Evolutionary conservation across 495 filamentous ascomycete species (phyloP), one percentile per base, ranked within the genome.

Genomic region (Astrothelium macrocarpum): DNA sequence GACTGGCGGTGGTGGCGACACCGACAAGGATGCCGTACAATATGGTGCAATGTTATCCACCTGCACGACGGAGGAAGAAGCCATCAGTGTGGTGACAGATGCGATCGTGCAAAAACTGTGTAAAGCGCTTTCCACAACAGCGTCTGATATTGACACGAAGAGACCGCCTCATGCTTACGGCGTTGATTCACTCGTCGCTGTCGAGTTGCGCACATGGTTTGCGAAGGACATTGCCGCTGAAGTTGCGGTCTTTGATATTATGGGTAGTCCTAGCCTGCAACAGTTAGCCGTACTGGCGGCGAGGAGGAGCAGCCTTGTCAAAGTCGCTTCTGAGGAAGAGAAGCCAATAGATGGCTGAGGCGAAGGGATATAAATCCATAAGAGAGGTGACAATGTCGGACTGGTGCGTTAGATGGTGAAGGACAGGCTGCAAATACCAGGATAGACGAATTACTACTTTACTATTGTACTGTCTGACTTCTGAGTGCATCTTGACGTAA

Each of bases 171-270:
- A 49, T 49, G 45, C 45, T 49, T 49, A 49, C 1, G 59, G 59
- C 14, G 59, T 61, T 2, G 59, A 61, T 61, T 61, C 59, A 1
- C 59, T 61, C 25, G 59, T 61, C 16, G 59, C 36, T 39, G 59
- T 46, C 18, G 59, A 39, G 32, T 28, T 61, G 28, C 59, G 59
- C 32, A 42, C 31, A 16, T 61, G 59, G 59, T 45, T 61, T 43
- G 25, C 25, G 25, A 36, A 61, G 45, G 59, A 61, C 12, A 39
- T 61, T 25, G 59, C 23, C 5, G 39, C 25, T 18, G 59, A 61
- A 14, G 36, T 61, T 39, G 32, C 59, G 16, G 59, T 61, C 32
- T 39, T 61, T 29, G 36, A 61, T 12, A 46, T 61, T 18, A 31
- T 61, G 31, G 39, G 59, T 39, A 32, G 59, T 23, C 18, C 59